Percentiles rank a stretch among this genome's conserved stretches.
These are phyloP conservation scores for Fusarium sp. DNA, from an alignment of 2,329 filamentous ascomycete genomes.

Conservation along the genomic window DNA sequence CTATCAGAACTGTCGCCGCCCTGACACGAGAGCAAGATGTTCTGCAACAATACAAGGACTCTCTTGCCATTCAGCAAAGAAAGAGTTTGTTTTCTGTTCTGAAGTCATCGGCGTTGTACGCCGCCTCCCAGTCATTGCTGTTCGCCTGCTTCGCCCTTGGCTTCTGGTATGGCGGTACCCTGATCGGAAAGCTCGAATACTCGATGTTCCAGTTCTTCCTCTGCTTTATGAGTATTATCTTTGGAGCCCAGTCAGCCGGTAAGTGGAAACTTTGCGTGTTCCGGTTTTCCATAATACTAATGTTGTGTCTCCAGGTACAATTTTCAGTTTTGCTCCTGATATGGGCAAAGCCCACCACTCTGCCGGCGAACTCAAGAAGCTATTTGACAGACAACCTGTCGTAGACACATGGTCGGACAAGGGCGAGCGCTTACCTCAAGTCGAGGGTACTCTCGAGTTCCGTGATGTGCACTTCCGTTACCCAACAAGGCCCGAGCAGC, in stretches of 20 bases:
- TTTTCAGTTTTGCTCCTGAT: constrained; percentile 90
- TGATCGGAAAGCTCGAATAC: constrained; percentile 79
- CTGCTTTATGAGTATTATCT: constrained; percentile 88
- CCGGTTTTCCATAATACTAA: not conserved
- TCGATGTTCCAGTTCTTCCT: constrained; percentile 89
- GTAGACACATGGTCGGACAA: constrained; percentile 85
- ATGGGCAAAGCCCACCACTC: constrained; percentile 94
- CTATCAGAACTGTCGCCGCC: constrained; percentile 92
- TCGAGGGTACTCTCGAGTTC: constrained; percentile 88
- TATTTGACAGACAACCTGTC: constrained; percentile 83
- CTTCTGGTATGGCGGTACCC: constrained; percentile 90
- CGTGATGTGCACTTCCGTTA: constrained; percentile 94
- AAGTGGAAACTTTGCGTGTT: not conserved
- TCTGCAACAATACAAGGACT: constrained; percentile 73
- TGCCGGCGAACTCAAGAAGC: constrained; percentile 79
- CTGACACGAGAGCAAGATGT: constrained; percentile 90
- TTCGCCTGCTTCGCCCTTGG: constrained; percentile 87
- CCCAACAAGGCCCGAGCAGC: constrained; percentile 88
- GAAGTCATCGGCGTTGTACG: constrained; percentile 82
- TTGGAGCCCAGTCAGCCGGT: constrained; percentile 85
- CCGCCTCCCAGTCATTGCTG: constrained; percentile 83
- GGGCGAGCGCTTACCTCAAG: constrained; percentile 69
- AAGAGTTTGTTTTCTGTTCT: constrained; percentile 78
- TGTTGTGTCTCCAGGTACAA: constrained; percentile 87
- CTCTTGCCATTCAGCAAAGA: constrained; percentile 73